Conservation (phyloP, 1,284 basidiomycete genomes). For the Porodaedalea pini region DNA sequence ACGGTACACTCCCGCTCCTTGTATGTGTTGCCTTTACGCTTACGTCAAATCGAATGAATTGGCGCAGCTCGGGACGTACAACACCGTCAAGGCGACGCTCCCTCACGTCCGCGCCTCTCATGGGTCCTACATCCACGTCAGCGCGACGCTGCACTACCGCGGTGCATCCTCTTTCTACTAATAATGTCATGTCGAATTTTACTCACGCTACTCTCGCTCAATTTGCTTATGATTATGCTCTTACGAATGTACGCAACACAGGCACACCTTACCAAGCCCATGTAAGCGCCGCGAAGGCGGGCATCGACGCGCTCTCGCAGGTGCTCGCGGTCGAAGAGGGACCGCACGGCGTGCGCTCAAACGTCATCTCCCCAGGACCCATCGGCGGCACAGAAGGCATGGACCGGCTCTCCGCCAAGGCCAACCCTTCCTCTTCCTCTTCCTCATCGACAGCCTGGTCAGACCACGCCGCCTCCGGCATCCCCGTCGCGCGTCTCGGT, state of each 20-base stretch:
- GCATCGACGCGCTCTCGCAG: conserved; percentile 81
- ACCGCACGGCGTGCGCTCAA: conserved; percentile 89
- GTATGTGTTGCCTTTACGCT: background rate
- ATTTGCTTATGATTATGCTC: conserved; percentile 1
- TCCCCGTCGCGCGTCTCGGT: conserved; percentile 67
- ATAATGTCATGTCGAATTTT: too few species aligned
- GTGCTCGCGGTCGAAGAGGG: conserved; percentile 93
- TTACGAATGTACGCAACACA: too few species aligned
- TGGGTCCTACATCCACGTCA: conserved; percentile 90
- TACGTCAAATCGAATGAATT: too few species aligned
- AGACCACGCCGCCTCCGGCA: conserved; percentile 18
- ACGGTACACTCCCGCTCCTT: conserved; percentile 47
- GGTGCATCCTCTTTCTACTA: conserved; percentile 48
- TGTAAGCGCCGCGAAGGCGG: conserved; percentile 94
- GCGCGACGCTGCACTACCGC: conserved; percentile 85
- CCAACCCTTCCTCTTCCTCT: conserved; percentile 22
- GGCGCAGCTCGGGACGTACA: conserved; percentile 80
- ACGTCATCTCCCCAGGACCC: conserved; percentile 88
- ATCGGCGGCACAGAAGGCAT: conserved; percentile 86
- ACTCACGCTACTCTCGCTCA: background rate
- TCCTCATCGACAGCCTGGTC: background rate
- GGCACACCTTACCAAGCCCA: conserved; percentile 90
- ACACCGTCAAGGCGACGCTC: conserved; percentile 91
- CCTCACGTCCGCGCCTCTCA: conserved; percentile 64
- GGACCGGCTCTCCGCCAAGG: conserved; percentile 58